phyloP scores from a whole-genome alignment of 805 yeast species.

The Pichia manshurica region DNA sequence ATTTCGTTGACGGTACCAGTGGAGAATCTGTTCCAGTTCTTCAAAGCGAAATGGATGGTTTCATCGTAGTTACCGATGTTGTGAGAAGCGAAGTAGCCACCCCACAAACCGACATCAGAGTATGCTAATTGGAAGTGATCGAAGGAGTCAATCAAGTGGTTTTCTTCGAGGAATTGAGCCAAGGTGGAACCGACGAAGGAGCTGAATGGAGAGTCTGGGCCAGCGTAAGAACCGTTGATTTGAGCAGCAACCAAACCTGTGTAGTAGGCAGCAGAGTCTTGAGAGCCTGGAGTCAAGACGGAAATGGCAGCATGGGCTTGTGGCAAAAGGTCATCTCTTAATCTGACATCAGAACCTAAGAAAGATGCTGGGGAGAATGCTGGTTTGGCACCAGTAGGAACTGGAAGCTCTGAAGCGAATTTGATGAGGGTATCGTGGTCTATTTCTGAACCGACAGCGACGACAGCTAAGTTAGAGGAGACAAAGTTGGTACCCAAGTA shows the following conservation, averaged over 20 bases:
- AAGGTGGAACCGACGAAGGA: conserved; percentile 62
- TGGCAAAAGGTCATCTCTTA: conserved; percentile 84
- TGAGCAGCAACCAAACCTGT: conserved; percentile 70
- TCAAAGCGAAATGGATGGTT: conserved; percentile 71
- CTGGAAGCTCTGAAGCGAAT: conserved; percentile 47
- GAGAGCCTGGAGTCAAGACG: conserved; percentile 60
- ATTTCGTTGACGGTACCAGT: conserved; percentile 63
- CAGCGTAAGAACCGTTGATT: conserved; percentile 51
- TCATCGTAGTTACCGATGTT: conserved; percentile 63
- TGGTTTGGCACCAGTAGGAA: conserved; percentile 48
- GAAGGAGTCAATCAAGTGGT: conserved; percentile 67
- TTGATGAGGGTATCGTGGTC: conserved; percentile 65
- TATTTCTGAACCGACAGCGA: conserved; percentile 57
- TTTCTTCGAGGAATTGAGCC: conserved; percentile 61
- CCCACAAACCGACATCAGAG: conserved; percentile 81
- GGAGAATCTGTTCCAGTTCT: conserved; percentile 84
- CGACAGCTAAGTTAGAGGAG: conserved; percentile 61
- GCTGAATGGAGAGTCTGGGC: conserved; percentile 49
- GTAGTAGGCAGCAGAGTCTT: conserved; percentile 55
- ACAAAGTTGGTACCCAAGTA: conserved; percentile 54
- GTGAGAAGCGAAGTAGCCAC: conserved; percentile 62
- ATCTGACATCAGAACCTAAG: conserved; percentile 81
- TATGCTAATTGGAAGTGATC: conserved; percentile 67
- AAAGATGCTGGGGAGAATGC: conserved; percentile 50
- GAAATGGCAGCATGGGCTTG: conserved; percentile 74